phyloP scores from a whole-genome alignment of 140 eudicot genomes.

The Senecio squalidus region DNA sequence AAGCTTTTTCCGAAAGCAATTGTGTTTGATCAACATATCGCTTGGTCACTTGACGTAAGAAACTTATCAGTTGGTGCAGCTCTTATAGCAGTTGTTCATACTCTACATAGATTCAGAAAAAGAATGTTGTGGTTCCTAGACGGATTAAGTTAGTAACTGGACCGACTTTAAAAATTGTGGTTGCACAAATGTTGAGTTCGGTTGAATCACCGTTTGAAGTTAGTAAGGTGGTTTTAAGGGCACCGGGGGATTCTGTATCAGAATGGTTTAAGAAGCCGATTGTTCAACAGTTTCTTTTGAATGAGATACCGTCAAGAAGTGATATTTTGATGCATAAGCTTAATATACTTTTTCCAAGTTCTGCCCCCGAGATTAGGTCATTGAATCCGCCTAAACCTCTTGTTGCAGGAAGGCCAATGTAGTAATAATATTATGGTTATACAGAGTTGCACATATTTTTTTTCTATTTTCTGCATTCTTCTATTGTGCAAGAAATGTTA shows the following conservation, averaged over 20 bases:
- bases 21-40: slow-evolving; percentile 95
- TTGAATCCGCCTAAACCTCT: slow-evolving; percentile 80
- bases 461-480: too few relatives aligned
- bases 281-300: slow-evolving; percentile 89
- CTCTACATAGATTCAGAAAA: slow-evolving; percentile 90
- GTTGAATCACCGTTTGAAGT: slow-evolving; percentile 96
- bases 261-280: slow-evolving; percentile 99
- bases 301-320: slow-evolving; percentile 93
- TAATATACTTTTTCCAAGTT: slow-evolving; percentile 82
- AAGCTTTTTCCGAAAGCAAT: slow-evolving; percentile 95
- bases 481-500: not conserved
- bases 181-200: slow-evolving; percentile 73
- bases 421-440: slow-evolving; percentile 16
- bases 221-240: slow-evolving; percentile 93
- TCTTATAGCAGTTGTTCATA: slow-evolving; percentile 88
- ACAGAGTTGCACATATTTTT: slow-evolving; percentile 4
- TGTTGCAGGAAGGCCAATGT: slow-evolving; percentile 45
- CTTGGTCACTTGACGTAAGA: slow-evolving; percentile 97
- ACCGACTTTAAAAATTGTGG: slow-evolving; percentile 83
- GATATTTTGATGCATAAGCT: slow-evolving; percentile 96
- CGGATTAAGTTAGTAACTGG: slow-evolving; percentile 93
- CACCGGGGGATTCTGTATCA: slow-evolving; percentile 90
- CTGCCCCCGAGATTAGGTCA: slow-evolving; percentile 93
- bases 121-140: slow-evolving; percentile 92
- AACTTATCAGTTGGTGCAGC: slow-evolving; percentile 96